A percentile compares a stretch with the other conserved stretches of the same genome.
These are phyloP conservation scores for Helotiales sp. DNA, from an alignment of 2,329 filamentous ascomycete genomes.

Conservation along the genomic window DNA sequence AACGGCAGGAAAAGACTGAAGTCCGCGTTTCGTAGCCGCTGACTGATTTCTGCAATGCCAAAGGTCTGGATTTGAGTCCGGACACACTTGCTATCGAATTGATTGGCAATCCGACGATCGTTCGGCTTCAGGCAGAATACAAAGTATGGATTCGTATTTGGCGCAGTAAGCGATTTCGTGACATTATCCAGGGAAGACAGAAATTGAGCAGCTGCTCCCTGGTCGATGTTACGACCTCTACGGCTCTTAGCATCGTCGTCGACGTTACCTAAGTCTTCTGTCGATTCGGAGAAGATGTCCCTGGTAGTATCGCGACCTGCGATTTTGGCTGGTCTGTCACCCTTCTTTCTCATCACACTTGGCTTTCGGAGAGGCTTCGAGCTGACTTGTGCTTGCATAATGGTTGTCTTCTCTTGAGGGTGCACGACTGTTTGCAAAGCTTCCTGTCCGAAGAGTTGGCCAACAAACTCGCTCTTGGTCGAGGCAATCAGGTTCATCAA, in stretches of 20 bases:
- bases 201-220: constrained; percentile 93
- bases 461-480: constrained; percentile 86
- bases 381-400: constrained; percentile 95
- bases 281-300: constrained; percentile 35
- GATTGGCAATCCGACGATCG: constrained; percentile 94
- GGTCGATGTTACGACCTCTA: constrained; percentile 59
- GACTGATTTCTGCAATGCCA: constrained; percentile 95
- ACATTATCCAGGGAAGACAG: constrained; percentile 88
- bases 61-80: constrained; percentile 93
- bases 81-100: constrained; percentile 99
- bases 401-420: constrained; percentile 84
- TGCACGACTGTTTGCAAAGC: constrained; percentile 92
- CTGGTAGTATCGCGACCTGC: constrained; percentile 45
- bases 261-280: constrained; percentile 54
- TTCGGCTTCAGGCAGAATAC: constrained; percentile 98
- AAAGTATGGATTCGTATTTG: constrained; percentile 91
- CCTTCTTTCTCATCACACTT: constrained; percentile 86
- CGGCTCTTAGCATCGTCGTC: constrained; percentile 48
- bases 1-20: constrained; percentile 97
- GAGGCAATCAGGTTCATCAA: constrained; percentile 91
- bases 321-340: constrained; percentile 39
- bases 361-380: constrained; percentile 93
- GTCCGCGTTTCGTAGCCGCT: constrained; percentile 88
- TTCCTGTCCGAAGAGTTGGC: constrained; percentile 93
- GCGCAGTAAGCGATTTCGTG: constrained; percentile 80